Conservation (phyloP, 345 rosid species). For the Brassica juncea region DNA sequence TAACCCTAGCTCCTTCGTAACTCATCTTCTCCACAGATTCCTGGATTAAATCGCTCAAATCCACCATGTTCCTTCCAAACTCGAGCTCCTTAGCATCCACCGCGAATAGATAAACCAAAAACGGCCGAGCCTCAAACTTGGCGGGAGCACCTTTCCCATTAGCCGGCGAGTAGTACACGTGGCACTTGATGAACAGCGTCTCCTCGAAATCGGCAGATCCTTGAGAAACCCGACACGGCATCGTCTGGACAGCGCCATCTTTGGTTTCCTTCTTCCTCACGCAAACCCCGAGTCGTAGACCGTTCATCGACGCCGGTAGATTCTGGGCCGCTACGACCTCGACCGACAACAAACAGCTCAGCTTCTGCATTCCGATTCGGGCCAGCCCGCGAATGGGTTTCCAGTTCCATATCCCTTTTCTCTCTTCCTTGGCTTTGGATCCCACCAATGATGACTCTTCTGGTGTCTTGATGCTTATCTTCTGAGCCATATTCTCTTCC, state of each 20-base stretch:
- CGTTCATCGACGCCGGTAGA: conserved; percentile 89
- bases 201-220: conserved; percentile 94
- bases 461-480: conserved; percentile 42
- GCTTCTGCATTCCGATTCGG: conserved; percentile 83
- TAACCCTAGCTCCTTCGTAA: conserved; percentile 67
- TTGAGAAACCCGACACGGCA: conserved; percentile 89
- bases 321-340: conserved; percentile 85
- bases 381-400: conserved; percentile 82
- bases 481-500: conserved; percentile 30
- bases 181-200: conserved; percentile 75
- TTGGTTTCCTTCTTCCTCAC: conserved; percentile 82
- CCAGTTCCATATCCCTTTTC: conserved; percentile 90
- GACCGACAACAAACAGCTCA: conserved; percentile 84
- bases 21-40: conserved; percentile 80
- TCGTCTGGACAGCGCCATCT: conserved; percentile 83
- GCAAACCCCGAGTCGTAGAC: conserved; percentile 83
- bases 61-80: conserved; percentile 69
- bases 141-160: conserved; percentile 50
- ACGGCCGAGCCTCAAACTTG: conserved; percentile 83
- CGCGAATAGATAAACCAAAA: conserved; percentile 64
- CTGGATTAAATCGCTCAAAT: conserved; percentile 67
- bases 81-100: conserved; percentile 85
- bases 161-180: conserved; percentile 67
- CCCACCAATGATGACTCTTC: conserved; percentile 16
- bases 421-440: conserved; percentile 42